A percentile compares a stretch with the other conserved stretches of the same genome.
phyloP scores from a whole-genome alignment of 2,329 filamentous ascomycete species.

The Paecilomyces niveus region DNA sequence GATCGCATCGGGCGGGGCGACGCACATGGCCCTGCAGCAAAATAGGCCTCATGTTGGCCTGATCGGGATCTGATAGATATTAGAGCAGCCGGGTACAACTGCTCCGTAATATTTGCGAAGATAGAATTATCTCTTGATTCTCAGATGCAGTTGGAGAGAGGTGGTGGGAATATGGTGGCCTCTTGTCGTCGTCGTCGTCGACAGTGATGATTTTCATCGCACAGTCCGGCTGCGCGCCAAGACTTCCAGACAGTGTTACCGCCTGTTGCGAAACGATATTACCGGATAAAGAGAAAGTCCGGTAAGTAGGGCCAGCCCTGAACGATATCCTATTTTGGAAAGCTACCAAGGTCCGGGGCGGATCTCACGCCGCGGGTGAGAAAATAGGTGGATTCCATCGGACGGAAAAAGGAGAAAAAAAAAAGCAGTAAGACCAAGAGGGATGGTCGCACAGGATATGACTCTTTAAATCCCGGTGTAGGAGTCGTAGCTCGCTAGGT shows the following conservation, averaged over 20 bases:
- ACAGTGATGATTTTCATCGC: constrained; percentile 35
- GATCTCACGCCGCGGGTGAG: neutral
- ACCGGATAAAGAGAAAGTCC: constrained; percentile 1
- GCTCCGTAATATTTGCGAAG: constrained; percentile 15
- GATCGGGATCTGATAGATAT: constrained; percentile 7
- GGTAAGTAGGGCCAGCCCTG: neutral
- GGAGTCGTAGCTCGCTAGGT: neutral
- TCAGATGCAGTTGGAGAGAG: constrained; percentile 8
- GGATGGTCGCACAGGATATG: neutral
- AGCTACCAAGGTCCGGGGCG: neutral
- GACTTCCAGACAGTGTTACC: constrained; percentile 10
- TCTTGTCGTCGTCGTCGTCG: constrained; percentile 19
- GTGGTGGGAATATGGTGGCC: constrained; percentile 6
- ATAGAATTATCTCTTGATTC: constrained; percentile 5
- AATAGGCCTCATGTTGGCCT: constrained; percentile 83
- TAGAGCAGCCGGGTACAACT: neutral
- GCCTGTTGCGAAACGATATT: constrained; percentile 8
- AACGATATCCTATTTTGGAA: neutral
- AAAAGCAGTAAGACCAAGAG: neutral
- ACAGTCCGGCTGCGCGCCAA: constrained; percentile 31
- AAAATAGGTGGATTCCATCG: neutral
- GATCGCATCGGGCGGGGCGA: constrained; percentile 11
- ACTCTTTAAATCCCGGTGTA: neutral
- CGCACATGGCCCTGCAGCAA: constrained; percentile 84
- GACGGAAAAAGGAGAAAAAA: neutral